Evolutionary conservation across 2,329 filamentous ascomycete genomes (phyloP).

Genomic region (Plenodomus lindquistii): DNA sequence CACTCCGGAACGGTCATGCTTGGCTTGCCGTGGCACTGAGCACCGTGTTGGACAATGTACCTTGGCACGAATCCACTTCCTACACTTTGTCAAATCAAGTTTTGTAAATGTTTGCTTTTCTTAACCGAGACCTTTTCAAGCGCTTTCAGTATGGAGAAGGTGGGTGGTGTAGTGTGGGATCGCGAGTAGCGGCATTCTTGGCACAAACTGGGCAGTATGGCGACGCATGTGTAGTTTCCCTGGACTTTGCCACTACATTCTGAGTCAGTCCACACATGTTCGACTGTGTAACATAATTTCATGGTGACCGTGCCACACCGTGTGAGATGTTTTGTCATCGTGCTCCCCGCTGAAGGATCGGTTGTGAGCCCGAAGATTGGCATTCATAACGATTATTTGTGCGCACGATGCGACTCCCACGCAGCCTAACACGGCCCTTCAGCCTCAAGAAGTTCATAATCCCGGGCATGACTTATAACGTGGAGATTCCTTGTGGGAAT

Average conservation of each 20-base stretch:
- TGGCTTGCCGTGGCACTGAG: conserved; percentile 28
- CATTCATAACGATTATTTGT: background rate
- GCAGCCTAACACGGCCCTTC: background rate
- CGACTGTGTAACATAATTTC: background rate
- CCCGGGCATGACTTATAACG: conserved; percentile 12
- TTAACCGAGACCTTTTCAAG: background rate
- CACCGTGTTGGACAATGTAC: conserved; percentile 33
- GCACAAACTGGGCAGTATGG: conserved; percentile 11
- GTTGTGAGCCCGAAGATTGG: background rate
- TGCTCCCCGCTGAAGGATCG: no score
- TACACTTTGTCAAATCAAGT: conserved; percentile 13
- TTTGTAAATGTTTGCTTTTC: conserved; percentile 2
- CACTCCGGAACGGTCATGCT: conserved; percentile 6
- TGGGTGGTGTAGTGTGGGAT: background rate
- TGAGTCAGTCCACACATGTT: background rate
- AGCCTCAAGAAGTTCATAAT: background rate
- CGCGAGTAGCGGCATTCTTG: conserved; percentile 20
- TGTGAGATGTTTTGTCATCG: background rate
- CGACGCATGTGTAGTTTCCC: background rate
- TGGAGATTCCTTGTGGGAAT: conserved; percentile 4
- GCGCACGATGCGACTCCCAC: background rate
- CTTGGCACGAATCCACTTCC: conserved; percentile 19
- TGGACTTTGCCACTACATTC: background rate
- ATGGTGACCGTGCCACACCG: background rate
- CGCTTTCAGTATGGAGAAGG: conserved; percentile 9